Base-by-base conservation (phyloP, 768 basidiomycete genomes). In the Naganishia antarctica region DNA sequence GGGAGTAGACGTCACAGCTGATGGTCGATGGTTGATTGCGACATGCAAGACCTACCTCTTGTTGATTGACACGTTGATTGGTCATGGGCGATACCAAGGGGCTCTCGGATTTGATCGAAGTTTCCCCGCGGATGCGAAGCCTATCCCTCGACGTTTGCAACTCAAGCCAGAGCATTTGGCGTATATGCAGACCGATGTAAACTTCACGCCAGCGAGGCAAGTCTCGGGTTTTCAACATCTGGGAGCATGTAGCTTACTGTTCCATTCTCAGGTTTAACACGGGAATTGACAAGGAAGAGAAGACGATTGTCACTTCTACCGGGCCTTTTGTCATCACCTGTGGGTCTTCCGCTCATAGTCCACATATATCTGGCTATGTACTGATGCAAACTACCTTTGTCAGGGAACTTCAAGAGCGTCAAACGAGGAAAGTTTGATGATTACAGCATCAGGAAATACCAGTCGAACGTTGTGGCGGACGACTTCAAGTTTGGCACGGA, bases 401-500 rank as follows among this genome's bases (percentile, higher is more conserved):
- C 15, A 78, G 77, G 78, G 93, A 93, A 98, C 84, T 94, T 99
- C 76, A 84, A 83, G 47, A 91, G 93, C 74, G 89, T 98, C 68
- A 97, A 94, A 83, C 87, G 87, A 78, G 96, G 96, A 60, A 83
- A 84, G 53, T 81, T 88, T 45, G 90, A 91, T 78, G 88, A 88
- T 76, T 98, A 97, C 73, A 91, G 94, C 72, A 93, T 98, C 81
- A 92, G 93, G 83, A 82, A 83, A 76, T 97, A 96, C 75, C 88
- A 91, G 71, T 91, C 94, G 71, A 82, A 84, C 48, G 92, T 98
- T 64, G 92, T 98, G 0, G 93, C 96, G 68, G 96, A 99, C 78
- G 90, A 88, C 79, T 99, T 99, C 85, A 90, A 87, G 79, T 98
- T 93, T 73, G 94, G 92, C 15, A 90, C 94, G 71, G 93, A 98